Percentiles rank a stretch among this genome's conserved stretches.
Evolutionary conservation across 2,329 filamentous ascomycete genomes (phyloP).

Genomic region (Talaromyces albobiverticillius): DNA sequence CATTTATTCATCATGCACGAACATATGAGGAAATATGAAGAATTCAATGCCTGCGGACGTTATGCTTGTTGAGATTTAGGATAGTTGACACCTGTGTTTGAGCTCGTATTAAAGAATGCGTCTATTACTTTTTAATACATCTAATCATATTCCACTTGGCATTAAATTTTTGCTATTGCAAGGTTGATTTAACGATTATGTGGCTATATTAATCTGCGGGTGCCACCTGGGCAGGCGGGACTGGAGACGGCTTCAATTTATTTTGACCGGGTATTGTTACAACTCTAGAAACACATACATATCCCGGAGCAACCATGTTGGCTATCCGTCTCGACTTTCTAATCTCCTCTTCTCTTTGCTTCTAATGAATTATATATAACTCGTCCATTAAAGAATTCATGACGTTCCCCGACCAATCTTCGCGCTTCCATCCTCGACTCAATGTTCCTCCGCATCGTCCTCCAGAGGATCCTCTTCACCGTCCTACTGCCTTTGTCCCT

Average conservation of each 20-base stretch:
- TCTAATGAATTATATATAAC: background rate
- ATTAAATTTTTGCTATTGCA: background rate
- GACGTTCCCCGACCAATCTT: background rate
- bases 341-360: background rate
- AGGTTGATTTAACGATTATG: too few relatives aligned
- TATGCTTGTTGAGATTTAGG: background rate
- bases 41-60: background rate
- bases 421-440: constrained; percentile 14
- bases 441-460: constrained; percentile 51
- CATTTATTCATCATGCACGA: constrained; percentile 12
- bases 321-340: background rate
- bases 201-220: too few relatives aligned
- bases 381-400: background rate
- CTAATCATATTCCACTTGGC: background rate
- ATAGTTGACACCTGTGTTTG: background rate
- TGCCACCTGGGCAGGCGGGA: background rate
- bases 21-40: constrained; percentile 10
- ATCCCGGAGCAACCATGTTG: background rate
- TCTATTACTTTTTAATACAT: background rate
- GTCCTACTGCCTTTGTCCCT: constrained; percentile 65
- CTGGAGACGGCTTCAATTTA: background rate
- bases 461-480: constrained; percentile 43
- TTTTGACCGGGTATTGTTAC: background rate
- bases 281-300: background rate
- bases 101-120: background rate